These are phyloP conservation scores for Coelastrella sp. DNA, from an alignment of 139 green algal genomes.

Conservation along the genomic window DNA sequence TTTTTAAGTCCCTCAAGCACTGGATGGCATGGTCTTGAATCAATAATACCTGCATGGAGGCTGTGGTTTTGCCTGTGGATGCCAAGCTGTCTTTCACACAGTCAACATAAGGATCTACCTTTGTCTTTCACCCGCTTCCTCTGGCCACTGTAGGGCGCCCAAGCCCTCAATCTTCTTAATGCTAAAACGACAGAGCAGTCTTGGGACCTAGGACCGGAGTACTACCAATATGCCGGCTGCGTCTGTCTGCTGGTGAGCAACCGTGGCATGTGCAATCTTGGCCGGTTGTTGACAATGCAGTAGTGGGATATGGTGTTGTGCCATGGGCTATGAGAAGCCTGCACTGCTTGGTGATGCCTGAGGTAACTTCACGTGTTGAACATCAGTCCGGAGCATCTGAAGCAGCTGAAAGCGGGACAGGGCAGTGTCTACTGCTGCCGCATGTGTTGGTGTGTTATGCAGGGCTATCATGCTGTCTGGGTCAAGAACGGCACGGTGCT, in stretches of 20 bases:
- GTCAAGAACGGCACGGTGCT: not conserved
- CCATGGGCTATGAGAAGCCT: not conserved
- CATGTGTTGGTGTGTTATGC: not conserved
- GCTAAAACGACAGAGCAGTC: not conserved
- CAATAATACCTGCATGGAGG: too few relatives aligned
- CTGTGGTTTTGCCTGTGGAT: too few relatives aligned
- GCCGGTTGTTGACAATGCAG: not conserved
- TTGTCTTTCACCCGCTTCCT: not conserved
- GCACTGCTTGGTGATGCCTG: not conserved
- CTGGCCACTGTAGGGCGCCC: not conserved
- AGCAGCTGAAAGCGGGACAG: not conserved
- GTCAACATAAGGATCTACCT: too few relatives aligned
- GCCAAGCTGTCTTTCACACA: too few relatives aligned
- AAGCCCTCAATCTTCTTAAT: not conserved
- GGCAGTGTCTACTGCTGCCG: not conserved
- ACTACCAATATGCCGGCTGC: constrained; percentile 36
- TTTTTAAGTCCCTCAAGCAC: too few relatives aligned
- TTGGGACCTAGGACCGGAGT: not conserved
- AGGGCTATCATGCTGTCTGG: not conserved
- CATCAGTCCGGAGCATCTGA: not conserved
- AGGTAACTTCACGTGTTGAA: not conserved
- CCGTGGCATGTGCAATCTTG: not conserved
- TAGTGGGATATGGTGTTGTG: not conserved
- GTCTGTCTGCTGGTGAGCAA: constrained; percentile 7
- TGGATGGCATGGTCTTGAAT: too few relatives aligned